A percentile compares a stretch with the other conserved stretches of the same genome.
Evolutionary conservation across 2,329 filamentous ascomycete genomes (phyloP).

Genomic region (Fusarium oxysporum): DNA sequence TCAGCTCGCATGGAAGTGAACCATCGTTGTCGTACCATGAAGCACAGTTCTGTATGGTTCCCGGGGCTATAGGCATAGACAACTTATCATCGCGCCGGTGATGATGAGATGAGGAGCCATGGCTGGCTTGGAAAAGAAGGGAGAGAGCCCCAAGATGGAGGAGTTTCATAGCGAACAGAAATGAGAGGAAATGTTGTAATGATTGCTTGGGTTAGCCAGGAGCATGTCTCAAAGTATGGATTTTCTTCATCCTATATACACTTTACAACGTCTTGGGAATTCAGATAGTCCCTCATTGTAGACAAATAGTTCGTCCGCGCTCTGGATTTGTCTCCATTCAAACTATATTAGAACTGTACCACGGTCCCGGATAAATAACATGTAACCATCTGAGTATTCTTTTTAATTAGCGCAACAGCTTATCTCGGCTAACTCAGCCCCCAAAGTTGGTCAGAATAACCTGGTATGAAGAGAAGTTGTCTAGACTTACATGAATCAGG

Average conservation of each 20-base stretch:
- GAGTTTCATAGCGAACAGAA: not conserved
- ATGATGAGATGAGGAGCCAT: not conserved
- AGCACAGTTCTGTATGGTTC: not conserved
- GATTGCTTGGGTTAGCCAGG: no score
- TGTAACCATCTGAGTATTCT: not conserved
- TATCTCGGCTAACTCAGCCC: not conserved
- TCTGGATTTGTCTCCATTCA: not conserved
- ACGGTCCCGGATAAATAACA: not conserved
- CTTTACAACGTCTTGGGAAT: not conserved
- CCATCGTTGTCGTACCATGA: not conserved
- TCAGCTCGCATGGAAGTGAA: not conserved
- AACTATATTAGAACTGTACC: no score
- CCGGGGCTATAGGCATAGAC: not conserved
- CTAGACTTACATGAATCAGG: not conserved
- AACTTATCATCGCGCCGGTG: not conserved
- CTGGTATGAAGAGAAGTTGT: no score
- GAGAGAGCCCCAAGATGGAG: not conserved
- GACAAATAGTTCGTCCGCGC: not conserved
- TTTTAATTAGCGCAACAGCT: no score
- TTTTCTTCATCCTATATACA: not conserved
- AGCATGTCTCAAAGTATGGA: not conserved
- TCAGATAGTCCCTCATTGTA: not conserved
- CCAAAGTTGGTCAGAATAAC: not conserved
- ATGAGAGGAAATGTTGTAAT: not conserved
- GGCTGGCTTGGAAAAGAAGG: not conserved